A percentile compares a stretch with the other conserved stretches of the same genome.
These are phyloP conservation scores for Wickerhamiella azyma DNA, from an alignment of 805 yeast genomes.

Conservation along the genomic window DNA sequence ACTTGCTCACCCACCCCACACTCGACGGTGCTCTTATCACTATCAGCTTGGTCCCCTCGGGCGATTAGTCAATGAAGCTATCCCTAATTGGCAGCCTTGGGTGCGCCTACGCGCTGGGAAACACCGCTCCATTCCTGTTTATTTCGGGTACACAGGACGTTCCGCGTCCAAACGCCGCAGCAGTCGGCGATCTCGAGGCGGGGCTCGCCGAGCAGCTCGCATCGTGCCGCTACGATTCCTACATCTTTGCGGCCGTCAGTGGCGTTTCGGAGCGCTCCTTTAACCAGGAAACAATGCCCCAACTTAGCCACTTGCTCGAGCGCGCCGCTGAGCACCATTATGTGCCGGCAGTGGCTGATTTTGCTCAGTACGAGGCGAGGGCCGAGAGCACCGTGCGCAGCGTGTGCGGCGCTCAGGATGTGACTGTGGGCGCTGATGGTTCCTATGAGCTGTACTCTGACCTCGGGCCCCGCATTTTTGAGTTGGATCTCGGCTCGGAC, in stretches of 20 bases:
- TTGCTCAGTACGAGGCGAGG: slow-evolving; percentile 5
- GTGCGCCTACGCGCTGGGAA: slow-evolving; percentile 2
- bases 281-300: slow-evolving; percentile 20
- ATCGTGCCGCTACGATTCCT: slow-evolving; percentile 41
- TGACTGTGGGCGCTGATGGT: slow-evolving; percentile 32
- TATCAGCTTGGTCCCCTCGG: background rate
- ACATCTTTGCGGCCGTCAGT: slow-evolving; percentile 41
- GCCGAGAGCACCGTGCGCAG: slow-evolving; percentile 19
- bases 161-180: slow-evolving; percentile 8
- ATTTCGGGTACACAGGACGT: slow-evolving; percentile 6
- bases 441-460: slow-evolving; percentile 46
- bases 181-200: slow-evolving; percentile 12
- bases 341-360: slow-evolving; percentile 10
- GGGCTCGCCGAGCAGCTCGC: slow-evolving; percentile 13
- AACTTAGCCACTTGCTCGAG: slow-evolving; percentile 16
- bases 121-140: slow-evolving; percentile 10
- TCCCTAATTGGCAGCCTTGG: slow-evolving; percentile 3
- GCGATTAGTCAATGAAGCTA: slow-evolving; percentile 3
- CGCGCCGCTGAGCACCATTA: slow-evolving; percentile 13
- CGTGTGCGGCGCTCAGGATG: slow-evolving; percentile 40
- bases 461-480: slow-evolving; percentile 45
- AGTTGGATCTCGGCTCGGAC: slow-evolving; percentile 33
- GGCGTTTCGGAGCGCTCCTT: slow-evolving; percentile 36
- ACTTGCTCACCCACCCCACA: too few relatives aligned
- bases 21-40: background rate